phyloP scores from a whole-genome alignment of 2,329 filamentous ascomycete genomes.

The Alternaria gansuensis region DNA sequence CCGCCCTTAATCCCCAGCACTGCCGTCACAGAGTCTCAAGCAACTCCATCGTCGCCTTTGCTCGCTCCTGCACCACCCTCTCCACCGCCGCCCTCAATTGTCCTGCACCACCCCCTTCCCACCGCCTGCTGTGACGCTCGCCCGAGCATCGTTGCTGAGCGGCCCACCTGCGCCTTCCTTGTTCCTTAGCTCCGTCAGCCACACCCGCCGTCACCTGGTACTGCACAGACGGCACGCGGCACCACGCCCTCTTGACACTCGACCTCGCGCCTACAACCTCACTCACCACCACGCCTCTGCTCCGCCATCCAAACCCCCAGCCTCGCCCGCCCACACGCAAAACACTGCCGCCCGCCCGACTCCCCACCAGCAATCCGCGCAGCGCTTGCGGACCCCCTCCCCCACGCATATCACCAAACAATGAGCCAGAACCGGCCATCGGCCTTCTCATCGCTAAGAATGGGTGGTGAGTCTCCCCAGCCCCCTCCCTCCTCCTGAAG shows the following conservation, averaged over 20 bases:
- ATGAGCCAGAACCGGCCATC: conserved; percentile 95
- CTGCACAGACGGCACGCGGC: conserved; percentile 34
- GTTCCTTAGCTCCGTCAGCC: conserved; percentile 30
- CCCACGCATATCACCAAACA: conserved; percentile 46
- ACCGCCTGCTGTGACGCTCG: conserved; percentile 14
- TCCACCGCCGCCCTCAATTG: conserved; percentile 35
- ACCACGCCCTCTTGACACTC: conserved; percentile 37
- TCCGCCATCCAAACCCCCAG: conserved; percentile 21
- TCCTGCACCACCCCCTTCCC: conserved; percentile 23
- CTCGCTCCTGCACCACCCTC: conserved; percentile 33
- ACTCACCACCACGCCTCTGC: conserved; percentile 68
- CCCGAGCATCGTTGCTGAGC: conserved; percentile 28
- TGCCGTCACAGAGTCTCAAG: conserved; percentile 26
- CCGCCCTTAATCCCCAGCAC: conserved; percentile 37
- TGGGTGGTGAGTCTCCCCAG: conserved; percentile 81
- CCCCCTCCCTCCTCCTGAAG: too few species aligned
- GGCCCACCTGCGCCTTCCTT: conserved; percentile 32
- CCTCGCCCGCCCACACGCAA: too few species aligned
- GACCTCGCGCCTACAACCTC: conserved; percentile 29
- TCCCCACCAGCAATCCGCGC: conserved; percentile 54
- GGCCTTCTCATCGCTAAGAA: conserved; percentile 87
- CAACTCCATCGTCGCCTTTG: conserved; percentile 35
- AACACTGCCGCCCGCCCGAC: conserved; percentile 53
- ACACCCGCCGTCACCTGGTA: conserved; percentile 33
- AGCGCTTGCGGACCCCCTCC: conserved; percentile 39